Base-by-base conservation (phyloP, 2,329 filamentous ascomycete species). In the Stagonosporopsis vannaccii region DNA sequence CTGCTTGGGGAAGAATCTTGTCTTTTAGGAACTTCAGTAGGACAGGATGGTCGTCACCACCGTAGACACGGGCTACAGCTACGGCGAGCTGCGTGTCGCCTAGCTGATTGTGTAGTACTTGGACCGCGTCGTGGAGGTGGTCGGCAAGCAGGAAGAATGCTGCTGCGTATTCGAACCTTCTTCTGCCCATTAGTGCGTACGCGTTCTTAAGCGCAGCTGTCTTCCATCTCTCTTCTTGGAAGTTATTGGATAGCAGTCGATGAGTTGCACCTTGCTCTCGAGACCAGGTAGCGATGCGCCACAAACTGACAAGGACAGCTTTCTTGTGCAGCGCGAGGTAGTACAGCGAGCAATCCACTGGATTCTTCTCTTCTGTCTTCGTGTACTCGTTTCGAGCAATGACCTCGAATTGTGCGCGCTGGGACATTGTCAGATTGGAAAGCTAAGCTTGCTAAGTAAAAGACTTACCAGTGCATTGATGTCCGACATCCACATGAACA, bases 401-500 rank as follows among this genome's bases (percentile, higher is more conserved):
- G n/a, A 87, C 78, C 73, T 99, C 95, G 61, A 99, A 93, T 70
- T 97, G 91, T 0, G 84, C 77, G 73, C 83, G 87, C 88, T 91
- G 65, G n/a, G 2, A 23, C n/a, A 4, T 12, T 15, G 19, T 44
- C 8, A 19, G 20, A 15, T 56, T 28, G 52, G 54, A 9, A 8
- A 8, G 4, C 8, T 15, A 22, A 23, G 6, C 19, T 6, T 4
- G 26, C 12, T 4, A 51, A 28, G 20, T 17, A 23, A 13, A 6
- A 3, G 8, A 69, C 87, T 75, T 82, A 95, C 91, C 72, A 98
- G 80, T 20, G 92, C 87, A 51, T 84, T 85, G 17, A 82, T 76
- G 74, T 97, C 93, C 0, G 87, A 86, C 61, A 99, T 82, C 94
- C 95, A 99, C 87, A 97, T 94, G 71, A 97, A 97, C 51, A 98